A percentile compares a stretch with the other conserved stretches of the same genome.
Conservation (phyloP, 495 filamentous ascomycete species). For the Cenococcum geophilum region DNA sequence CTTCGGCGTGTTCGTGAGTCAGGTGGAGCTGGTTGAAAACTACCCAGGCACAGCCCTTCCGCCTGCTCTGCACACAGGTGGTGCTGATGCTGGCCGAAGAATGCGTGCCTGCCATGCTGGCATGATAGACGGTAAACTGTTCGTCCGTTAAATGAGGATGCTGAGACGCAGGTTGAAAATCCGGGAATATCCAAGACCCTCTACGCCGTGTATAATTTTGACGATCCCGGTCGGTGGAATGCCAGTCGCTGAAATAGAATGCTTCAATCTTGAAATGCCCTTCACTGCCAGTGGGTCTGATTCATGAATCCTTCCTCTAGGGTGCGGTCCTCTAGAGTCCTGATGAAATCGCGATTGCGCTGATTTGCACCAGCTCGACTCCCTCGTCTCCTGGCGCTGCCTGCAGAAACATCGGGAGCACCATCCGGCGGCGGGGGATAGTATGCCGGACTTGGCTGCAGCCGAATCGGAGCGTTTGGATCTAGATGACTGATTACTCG, state of each 20-base stretch:
- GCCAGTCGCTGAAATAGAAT: background rate
- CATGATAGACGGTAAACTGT: constrained; percentile 4
- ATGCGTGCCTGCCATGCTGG: background rate
- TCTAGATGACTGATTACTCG: constrained; percentile 96
- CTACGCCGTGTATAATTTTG: constrained; percentile 7
- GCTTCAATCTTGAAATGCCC: constrained; percentile 1
- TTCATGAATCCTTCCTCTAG: constrained; percentile 77
- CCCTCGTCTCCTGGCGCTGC: constrained; percentile 67
- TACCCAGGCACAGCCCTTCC: background rate
- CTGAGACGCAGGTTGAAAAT: constrained; percentile 5
- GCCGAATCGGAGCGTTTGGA: constrained; percentile 84
- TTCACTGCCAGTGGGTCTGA: constrained; percentile 59
- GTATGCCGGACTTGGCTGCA: constrained; percentile 95
- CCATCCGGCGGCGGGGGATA: constrained; percentile 94
- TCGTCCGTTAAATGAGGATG: constrained; percentile 1
- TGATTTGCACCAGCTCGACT: constrained; percentile 58
- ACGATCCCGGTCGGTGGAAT: background rate
- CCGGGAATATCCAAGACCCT: constrained; percentile 7
- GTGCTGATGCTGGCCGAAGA: background rate
- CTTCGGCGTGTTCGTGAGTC: background rate
- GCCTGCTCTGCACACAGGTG: background rate
- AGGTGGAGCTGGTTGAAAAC: background rate
- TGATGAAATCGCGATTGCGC: constrained; percentile 77
- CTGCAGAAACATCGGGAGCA: constrained; percentile 54
- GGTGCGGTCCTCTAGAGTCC: constrained; percentile 87